A percentile compares a stretch with the other conserved stretches of the same genome.
Evolutionary conservation across 129 eudicot genomes (phyloP).

Genomic region (Helianthus annuus): DNA sequence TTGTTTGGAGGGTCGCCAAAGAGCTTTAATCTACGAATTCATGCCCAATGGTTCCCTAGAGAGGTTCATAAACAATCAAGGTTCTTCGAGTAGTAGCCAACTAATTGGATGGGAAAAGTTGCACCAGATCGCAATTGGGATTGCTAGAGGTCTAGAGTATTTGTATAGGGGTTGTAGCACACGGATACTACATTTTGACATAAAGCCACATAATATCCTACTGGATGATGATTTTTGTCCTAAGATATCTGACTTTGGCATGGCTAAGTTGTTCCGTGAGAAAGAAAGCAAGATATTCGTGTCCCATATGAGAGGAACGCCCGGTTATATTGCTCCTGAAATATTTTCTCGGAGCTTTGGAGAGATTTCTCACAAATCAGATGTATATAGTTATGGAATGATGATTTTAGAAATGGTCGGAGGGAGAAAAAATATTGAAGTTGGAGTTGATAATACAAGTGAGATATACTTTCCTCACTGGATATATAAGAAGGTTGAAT

Average conservation of each 20-base stretch:
- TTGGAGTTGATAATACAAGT: constrained; percentile 23
- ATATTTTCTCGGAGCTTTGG: constrained; percentile 31
- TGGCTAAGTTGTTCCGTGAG: constrained; percentile 26
- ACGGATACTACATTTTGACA: constrained; percentile 40
- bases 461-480: constrained; percentile 42
- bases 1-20: constrained; percentile 26
- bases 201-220: constrained; percentile 39
- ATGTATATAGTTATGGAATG: constrained; percentile 53
- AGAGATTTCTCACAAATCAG: constrained; percentile 31
- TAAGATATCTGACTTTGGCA: constrained; percentile 38
- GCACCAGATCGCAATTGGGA: constrained; percentile 26
- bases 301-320: constrained; percentile 29
- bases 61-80: constrained; percentile 15
- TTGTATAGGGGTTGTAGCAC: constrained; percentile 39
- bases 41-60: constrained; percentile 41
- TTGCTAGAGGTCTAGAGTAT: constrained; percentile 36
- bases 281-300: constrained; percentile 27
- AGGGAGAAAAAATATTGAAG: constrained; percentile 35
- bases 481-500: constrained; percentile 33
- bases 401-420: constrained; percentile 48
- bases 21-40: constrained; percentile 35
- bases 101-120: constrained; percentile 39
- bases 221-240: constrained; percentile 35
- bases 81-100: background rate
- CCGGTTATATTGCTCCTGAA: constrained; percentile 48